These are phyloP conservation scores for cucumber (Cucumis sativus) DNA, from an alignment of 306 rosid genomes.

Conservation along the genomic window DNA sequence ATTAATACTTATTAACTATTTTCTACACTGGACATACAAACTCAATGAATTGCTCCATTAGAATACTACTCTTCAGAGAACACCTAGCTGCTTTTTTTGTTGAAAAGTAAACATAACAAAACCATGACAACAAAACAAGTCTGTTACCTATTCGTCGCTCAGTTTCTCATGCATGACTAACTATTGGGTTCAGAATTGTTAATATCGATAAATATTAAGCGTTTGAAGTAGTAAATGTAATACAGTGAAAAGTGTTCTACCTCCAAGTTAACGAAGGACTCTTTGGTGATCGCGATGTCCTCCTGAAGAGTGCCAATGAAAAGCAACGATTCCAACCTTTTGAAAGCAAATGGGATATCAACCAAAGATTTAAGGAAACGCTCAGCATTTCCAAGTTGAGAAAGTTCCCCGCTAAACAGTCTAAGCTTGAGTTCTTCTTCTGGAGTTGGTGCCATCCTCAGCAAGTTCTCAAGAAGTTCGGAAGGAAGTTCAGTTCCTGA, in stretches of 20 bases:
- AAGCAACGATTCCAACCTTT: conserved; percentile 72
- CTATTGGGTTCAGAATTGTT: background rate
- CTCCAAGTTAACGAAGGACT: conserved; percentile 63
- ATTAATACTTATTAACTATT: background rate
- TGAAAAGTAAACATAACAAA: background rate
- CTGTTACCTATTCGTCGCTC: background rate
- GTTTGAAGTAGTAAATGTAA: background rate
- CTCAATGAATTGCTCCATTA: background rate
- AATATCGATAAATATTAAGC: no score
- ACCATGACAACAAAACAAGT: background rate
- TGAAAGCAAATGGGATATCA: conserved; percentile 69
- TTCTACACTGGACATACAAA: background rate
- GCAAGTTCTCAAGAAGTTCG: conserved; percentile 56
- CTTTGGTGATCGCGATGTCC: conserved; percentile 43
- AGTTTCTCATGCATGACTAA: background rate
- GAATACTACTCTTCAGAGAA: background rate
- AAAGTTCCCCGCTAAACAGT: conserved; percentile 37
- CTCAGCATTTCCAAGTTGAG: conserved; percentile 82
- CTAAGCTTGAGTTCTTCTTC: conserved; percentile 95
- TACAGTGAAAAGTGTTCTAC: conserved; percentile 19
- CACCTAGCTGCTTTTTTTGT: background rate
- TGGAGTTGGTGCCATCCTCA: conserved; percentile 80
- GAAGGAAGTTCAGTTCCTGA: conserved; percentile 86
- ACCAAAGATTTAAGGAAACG: conserved; percentile 66
- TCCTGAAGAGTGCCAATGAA: conserved; percentile 71